Evolutionary conservation across 306 rosid species (phyloP).

Genomic region (Clitoria ternatea): DNA sequence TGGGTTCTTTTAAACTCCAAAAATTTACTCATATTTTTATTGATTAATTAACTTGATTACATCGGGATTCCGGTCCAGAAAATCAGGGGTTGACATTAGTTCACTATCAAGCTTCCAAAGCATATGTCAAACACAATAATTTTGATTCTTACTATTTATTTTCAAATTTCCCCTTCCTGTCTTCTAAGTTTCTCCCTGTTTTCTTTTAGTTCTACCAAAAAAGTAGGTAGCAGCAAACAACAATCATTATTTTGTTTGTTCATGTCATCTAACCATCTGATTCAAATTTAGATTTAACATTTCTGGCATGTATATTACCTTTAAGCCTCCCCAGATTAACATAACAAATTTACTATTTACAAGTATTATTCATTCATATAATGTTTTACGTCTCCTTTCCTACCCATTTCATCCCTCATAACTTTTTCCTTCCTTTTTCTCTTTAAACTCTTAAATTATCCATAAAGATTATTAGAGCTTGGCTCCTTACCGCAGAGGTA

Average conservation of each 20-base stretch:
- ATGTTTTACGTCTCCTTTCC: too few relatives aligned
- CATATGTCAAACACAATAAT: neutral
- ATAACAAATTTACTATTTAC: neutral
- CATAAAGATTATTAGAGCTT: neutral
- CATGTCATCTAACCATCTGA: neutral
- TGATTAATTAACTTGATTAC: too few relatives aligned
- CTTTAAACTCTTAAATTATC: too few relatives aligned
- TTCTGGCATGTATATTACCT: neutral
- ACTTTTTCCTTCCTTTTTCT: too few relatives aligned
- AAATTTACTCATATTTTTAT: too few relatives aligned
- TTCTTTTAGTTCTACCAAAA: neutral
- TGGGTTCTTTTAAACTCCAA: too few relatives aligned
- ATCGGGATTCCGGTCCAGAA: too few relatives aligned
- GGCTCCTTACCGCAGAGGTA: neutral
- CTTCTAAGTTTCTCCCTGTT: neutral
- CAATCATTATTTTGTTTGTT: neutral
- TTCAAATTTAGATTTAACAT: neutral
- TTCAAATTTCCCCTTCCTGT: conserved; percentile 2
- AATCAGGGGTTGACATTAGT: too few relatives aligned
- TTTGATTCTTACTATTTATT: neutral
- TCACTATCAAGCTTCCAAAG: neutral
- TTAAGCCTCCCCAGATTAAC: neutral
- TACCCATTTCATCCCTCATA: too few relatives aligned
- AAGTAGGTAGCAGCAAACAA: neutral
- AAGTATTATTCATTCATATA: too few relatives aligned